Base-by-base conservation (phyloP, 768 basidiomycete genomes). In the Cyathus striatus region DNA sequence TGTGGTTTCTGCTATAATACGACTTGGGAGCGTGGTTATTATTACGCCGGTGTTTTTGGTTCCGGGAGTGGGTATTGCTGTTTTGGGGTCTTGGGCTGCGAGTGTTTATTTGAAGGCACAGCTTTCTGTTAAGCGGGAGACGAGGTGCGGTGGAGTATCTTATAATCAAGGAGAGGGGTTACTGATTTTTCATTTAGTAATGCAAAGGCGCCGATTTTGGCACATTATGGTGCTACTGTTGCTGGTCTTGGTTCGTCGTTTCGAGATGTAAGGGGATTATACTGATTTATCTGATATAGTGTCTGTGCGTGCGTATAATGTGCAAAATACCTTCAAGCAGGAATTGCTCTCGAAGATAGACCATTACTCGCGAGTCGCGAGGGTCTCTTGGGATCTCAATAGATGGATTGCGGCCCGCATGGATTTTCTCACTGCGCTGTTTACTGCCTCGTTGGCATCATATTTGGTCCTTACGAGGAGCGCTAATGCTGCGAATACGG, bases 251-350 rank as follows among this genome's bases (percentile, higher is more conserved):
- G 72, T 73, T 60, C 36, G 66, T 48, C 21, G 20, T 14, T 37
- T n/a, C 20, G n/a, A 13, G n/a, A 9, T 10, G 16, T 24, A 16
- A 27, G 44, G n/a, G 14, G 25, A 40, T 38, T 27, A 27, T n/a
- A 18, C 40, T 14, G 16, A 27, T 32, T 32, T 39, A 75, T 73
- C 61, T 17, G 12, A 20, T 26, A 18, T 39, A 75, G 75, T 61
- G n/a, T 74, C 81, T 5, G 79, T 88, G 43, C 70, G 83, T 21
- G 85, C 85, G 1, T 88, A 81, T 53, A 76, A 77, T 2, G 79
- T 78, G 5, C 73, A 85, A 61, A 57, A 69, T 24, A 52, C 62
- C 5, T 83, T 74, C 64, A 73, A 57, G 49, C 45, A 45, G 40
- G 69, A 76, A 48, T 72, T 77, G 4, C 56, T 73, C 35, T 60